Evolutionary conservation across 2,329 filamentous ascomycete species (phyloP).

Genomic region (Neobulgaria alba): DNA sequence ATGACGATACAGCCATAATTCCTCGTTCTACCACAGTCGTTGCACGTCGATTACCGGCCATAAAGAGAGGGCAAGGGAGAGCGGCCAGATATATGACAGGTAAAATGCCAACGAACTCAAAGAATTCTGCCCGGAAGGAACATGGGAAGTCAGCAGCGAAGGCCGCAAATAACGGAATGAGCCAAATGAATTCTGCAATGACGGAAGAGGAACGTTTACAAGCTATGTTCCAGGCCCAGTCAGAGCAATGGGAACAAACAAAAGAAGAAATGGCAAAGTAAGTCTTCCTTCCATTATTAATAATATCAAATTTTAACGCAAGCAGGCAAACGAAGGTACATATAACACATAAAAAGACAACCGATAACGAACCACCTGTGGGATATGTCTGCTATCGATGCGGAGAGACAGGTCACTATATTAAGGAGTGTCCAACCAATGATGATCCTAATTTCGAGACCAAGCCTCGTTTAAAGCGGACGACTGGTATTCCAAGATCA

Average conservation of each 20-base stretch:
- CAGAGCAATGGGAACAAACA: constrained; percentile 85
- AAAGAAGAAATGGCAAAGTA: constrained; percentile 88
- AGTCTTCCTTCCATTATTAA: constrained; percentile 31
- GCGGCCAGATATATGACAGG: constrained; percentile 94
- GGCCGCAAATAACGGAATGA: constrained; percentile 46
- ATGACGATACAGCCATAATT: constrained; percentile 96
- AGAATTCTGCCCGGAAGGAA: constrained; percentile 64
- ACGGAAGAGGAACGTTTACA: constrained; percentile 92
- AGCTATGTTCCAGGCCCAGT: constrained; percentile 84
- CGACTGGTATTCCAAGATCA: constrained; percentile 91
- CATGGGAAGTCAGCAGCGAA: constrained; percentile 46
- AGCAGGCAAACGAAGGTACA: constrained; percentile 53
- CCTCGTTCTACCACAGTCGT: constrained; percentile 91
- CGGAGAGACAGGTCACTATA: constrained; percentile 98
- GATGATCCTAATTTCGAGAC: constrained; percentile 95
- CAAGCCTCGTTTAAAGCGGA: constrained; percentile 86
- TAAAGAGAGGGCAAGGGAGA: constrained; percentile 76
- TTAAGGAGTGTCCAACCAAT: constrained; percentile 96
- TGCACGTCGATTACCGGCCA: constrained; percentile 75
- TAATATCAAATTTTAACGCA: constrained; percentile 28
- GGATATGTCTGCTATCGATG: constrained; percentile 97
- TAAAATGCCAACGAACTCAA: constrained; percentile 85
- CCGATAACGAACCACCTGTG: constrained; percentile 85
- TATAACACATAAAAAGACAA: constrained; percentile 60
- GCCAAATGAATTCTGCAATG: constrained; percentile 66